Conservation (phyloP, 805 yeast species). For the Nakazawaea anatomiae region DNA sequence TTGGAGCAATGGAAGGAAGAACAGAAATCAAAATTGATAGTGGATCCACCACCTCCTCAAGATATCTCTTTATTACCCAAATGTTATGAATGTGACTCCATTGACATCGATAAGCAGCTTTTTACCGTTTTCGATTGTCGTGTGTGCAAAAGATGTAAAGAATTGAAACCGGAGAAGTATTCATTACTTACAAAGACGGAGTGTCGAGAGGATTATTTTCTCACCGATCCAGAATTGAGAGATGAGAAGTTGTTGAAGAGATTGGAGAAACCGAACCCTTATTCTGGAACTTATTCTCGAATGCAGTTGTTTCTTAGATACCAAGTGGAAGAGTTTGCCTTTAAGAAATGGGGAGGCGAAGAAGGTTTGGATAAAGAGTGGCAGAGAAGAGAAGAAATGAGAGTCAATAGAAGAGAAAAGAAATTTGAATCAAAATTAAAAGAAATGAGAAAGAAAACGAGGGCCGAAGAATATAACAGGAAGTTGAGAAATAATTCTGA, state of each 20-base stretch:
- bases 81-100: constrained; percentile 77
- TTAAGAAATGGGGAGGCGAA: constrained; percentile 89
- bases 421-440: constrained; percentile 70
- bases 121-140: constrained; percentile 62
- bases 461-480: constrained; percentile 87
- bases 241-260: constrained; percentile 66
- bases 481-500: constrained; percentile 50
- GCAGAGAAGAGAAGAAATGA: constrained; percentile 71
- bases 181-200: constrained; percentile 92
- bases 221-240: constrained; percentile 88
- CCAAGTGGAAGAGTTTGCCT: constrained; percentile 92
- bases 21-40: constrained; percentile 36
- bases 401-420: constrained; percentile 68
- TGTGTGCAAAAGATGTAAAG: constrained; percentile 78
- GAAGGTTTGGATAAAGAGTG: constrained; percentile 91
- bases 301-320: constrained; percentile 89
- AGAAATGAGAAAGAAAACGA: constrained; percentile 85
- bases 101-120: constrained; percentile 74
- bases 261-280: constrained; percentile 90
- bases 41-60: constrained; percentile 65
- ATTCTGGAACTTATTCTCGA: constrained; percentile 77
- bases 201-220: constrained; percentile 83
- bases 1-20: constrained; percentile 54
- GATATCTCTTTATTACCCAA: constrained; percentile 71
- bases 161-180: constrained; percentile 77